Evolutionary conservation across 2,329 filamentous ascomycete genomes (phyloP), one percentile per base, ranked within the genome.

Genomic region (Paraconiothyrium sp.): DNA sequence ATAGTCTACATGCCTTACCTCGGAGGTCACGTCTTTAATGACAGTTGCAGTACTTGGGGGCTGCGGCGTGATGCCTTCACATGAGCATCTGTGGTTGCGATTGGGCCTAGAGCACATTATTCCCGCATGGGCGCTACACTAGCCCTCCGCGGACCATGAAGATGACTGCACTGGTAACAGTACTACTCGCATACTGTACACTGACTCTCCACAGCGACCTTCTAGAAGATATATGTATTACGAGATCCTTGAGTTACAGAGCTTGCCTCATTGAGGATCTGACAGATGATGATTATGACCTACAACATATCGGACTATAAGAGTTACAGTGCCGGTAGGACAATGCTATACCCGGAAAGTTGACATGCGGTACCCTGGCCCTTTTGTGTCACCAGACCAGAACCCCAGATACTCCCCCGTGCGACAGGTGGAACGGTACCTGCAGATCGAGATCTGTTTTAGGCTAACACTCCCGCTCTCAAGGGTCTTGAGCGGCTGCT

Each of bases 381-480:
- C 41, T 63, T 51, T 58, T 44, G 64, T 67, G 47, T 37, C 57
- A 66, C 62, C 57, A 51, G 51, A n/a, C 60, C 63, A 61, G 62
- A 59, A 39, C 22, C 48, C 56, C 41, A 63, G 51, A 56, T 47
- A 44, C 37, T 47, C 6, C 14, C 46, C 54, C 56, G 64, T 64
- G 54, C 59, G 49, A 67, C 66, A 32, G 50, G 22, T 54, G 51
- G 20, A 48, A 49, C 37, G 30, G 70, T 74, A 67, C 69, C 73
- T 76, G 71, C 69, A 72, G 67, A 65, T 65, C 60, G 47, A 48
- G 52, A 44, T 55, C 64, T 64, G 44, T 57, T 58, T 71, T 63
- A 43, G 64, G 70, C 60, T 54, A 73, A 73, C 64, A 63, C 63
- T 55, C 60, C 68, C 68, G 61, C 62, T 43, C 34, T 59, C 60